These are phyloP conservation scores for Akanthomyces muscarius DNA, from an alignment of 2,329 filamentous ascomycete species.

Conservation along the genomic window DNA sequence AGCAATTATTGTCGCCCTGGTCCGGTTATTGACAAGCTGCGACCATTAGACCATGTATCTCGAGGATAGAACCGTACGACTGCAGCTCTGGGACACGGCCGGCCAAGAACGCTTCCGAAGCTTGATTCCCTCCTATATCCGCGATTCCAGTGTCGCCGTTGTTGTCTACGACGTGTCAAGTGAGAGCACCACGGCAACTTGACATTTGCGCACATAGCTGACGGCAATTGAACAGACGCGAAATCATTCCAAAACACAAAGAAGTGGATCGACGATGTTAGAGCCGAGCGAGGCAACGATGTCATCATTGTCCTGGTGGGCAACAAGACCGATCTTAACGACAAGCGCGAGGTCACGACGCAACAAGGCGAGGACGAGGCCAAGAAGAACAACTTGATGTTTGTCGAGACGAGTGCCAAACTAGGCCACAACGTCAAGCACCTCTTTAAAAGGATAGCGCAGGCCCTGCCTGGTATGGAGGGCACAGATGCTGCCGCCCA, in stretches of 20 bases:
- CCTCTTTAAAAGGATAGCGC: slow-evolving; percentile 95
- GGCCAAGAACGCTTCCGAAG: slow-evolving; percentile 97
- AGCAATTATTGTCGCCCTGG: neutral
- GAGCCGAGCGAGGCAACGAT: slow-evolving; percentile 93
- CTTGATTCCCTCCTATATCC: slow-evolving; percentile 96
- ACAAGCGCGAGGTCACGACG: slow-evolving; percentile 96
- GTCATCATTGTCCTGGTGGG: slow-evolving; percentile 98
- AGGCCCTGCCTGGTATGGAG: slow-evolving; percentile 97
- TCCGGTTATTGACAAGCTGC: neutral
- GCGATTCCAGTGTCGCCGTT: slow-evolving; percentile 94
- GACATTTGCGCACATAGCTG: slow-evolving; percentile 3
- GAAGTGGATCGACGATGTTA: slow-evolving; percentile 99
- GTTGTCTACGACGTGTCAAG: slow-evolving; percentile 98
- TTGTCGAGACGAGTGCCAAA: slow-evolving; percentile 98
- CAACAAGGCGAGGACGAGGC: slow-evolving; percentile 96
- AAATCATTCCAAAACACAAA: slow-evolving; percentile 98
- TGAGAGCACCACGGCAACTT: slow-evolving; percentile 33
- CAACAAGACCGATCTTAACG: slow-evolving; percentile 98
- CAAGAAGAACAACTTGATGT: slow-evolving; percentile 97
- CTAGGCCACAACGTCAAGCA: slow-evolving; percentile 97
- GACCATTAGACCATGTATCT: slow-evolving; percentile 87
- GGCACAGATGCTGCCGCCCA: slow-evolving; percentile 75
- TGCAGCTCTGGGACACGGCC: slow-evolving; percentile 98
- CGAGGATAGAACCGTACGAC: slow-evolving; percentile 92
- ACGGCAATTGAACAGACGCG: slow-evolving; percentile 51